Percentiles rank a stretch among this genome's conserved stretches.
These are phyloP conservation scores for Calonectria crousiana DNA, from an alignment of 2,329 filamentous ascomycete genomes.

Conservation along the genomic window DNA sequence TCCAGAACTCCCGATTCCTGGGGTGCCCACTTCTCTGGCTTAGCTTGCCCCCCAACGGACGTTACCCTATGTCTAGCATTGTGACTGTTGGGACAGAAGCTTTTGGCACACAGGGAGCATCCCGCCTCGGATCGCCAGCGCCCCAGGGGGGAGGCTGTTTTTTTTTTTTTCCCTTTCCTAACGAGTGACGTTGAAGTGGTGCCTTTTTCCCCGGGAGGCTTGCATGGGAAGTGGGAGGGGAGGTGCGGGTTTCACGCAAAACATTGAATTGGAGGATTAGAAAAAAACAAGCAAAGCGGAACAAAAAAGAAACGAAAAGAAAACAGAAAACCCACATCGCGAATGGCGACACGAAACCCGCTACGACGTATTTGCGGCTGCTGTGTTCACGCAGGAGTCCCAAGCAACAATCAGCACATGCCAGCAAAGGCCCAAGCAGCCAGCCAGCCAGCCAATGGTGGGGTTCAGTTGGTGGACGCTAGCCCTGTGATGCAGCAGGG, in stretches of 20 bases:
- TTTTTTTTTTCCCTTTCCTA: not conserved
- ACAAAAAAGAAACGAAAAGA: not conserved
- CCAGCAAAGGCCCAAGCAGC: not conserved
- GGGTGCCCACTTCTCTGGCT: not conserved
- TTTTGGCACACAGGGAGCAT: conserved; percentile 7
- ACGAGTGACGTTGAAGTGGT: not conserved
- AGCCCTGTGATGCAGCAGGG: conserved; percentile 23
- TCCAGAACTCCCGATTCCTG: conserved; percentile 13
- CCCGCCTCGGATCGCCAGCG: not conserved
- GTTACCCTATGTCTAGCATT: conserved; percentile 5
- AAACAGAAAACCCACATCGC: not conserved
- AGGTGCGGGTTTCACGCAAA: conserved; percentile 1
- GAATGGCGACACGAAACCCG: conserved; percentile 1
- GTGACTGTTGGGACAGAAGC: conserved; percentile 3
- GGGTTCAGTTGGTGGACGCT: conserved; percentile 16
- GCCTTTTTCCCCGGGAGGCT: conserved; percentile 2
- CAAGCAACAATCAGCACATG: not conserved
- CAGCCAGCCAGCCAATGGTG: not conserved
- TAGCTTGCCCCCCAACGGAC: conserved; percentile 3
- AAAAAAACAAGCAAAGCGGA: not conserved
- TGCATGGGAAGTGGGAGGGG: not conserved
- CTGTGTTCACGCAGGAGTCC: not conserved
- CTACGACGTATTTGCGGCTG: conserved; percentile 1
- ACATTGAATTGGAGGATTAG: conserved; percentile 5
- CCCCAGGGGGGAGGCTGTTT: not conserved